These are phyloP conservation scores for Cucumis variabilis DNA, from an alignment of 331 rosid genomes.

Conservation along the genomic window DNA sequence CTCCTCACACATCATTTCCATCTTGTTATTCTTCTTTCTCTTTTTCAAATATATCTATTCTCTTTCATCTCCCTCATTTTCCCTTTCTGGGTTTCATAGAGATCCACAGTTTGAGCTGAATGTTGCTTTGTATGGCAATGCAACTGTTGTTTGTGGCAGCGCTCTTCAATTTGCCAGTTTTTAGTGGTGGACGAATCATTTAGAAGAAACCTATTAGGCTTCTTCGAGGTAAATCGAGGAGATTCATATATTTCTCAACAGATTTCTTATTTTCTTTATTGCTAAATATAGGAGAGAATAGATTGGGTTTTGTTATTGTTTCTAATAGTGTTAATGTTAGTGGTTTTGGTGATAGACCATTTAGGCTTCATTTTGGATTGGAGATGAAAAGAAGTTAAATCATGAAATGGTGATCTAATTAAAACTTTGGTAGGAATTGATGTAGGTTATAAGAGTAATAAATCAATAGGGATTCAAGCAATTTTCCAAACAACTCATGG, in stretches of 20 bases:
- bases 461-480: conserved; percentile 44
- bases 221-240: conserved; percentile 59
- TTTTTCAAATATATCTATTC: conserved; percentile 53
- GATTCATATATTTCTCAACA: conserved; percentile 69
- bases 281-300: conserved; percentile 48
- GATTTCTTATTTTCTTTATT: conserved; percentile 71
- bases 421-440: conserved; percentile 59
- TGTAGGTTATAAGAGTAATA: conserved; percentile 50
- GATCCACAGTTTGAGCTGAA: conserved; percentile 60
- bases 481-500: conserved; percentile 46
- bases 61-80: conserved; percentile 57
- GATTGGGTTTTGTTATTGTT: conserved; percentile 75
- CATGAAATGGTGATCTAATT: conserved; percentile 45
- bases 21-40: conserved; percentile 45
- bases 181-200: conserved; percentile 59
- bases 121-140: conserved; percentile 69
- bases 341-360: conserved; percentile 51
- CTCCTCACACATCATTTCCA: conserved; percentile 45
- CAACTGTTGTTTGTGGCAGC: conserved; percentile 62
- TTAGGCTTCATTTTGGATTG: conserved; percentile 49
- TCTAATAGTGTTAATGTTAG: conserved; percentile 62
- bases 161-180: conserved; percentile 58
- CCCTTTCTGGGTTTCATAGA: conserved; percentile 62
- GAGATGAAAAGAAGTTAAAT: conserved; percentile 40
- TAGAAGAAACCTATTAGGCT: conserved; percentile 75